phyloP scores from a whole-genome alignment of 1,284 basidiomycete genomes.

The Boletus albobrunnescens region DNA sequence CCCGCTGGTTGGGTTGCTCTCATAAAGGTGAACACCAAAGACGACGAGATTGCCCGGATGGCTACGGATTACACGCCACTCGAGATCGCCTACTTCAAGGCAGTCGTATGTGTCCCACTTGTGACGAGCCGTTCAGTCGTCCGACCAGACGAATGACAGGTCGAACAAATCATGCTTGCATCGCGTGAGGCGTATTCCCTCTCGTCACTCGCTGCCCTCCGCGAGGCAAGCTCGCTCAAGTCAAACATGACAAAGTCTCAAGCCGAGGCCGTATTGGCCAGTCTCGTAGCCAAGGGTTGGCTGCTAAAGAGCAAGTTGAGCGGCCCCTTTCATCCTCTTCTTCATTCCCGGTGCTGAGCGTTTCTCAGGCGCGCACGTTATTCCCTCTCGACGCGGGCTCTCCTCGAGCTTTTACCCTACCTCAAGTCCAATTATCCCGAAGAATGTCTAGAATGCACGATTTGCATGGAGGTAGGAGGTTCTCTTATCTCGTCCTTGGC shows the following conservation, averaged over 20 bases:
- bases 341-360: conserved; percentile 4
- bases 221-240: conserved; percentile 61
- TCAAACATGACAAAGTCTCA: conserved; percentile 71
- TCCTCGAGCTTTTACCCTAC: conserved; percentile 73
- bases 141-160: conserved; percentile 40
- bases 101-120: conserved; percentile 50
- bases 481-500: neutral
- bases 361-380: conserved; percentile 61
- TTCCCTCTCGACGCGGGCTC: conserved; percentile 69
- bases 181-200: conserved; percentile 70
- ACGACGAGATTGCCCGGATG: conserved; percentile 74
- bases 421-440: conserved; percentile 72
- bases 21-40: conserved; percentile 67
- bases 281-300: conserved; percentile 82
- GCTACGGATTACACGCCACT: conserved; percentile 74
- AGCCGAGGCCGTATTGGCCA: conserved; percentile 67
- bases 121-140: neutral
- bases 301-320: conserved; percentile 70
- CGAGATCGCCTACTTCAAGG: conserved; percentile 81
- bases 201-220: conserved; percentile 70
- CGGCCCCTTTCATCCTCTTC: conserved; percentile 10
- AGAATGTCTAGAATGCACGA: conserved; percentile 66
- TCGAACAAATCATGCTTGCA: conserved; percentile 84
- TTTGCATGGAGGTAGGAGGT: conserved; percentile 63
- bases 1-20: neutral